These are phyloP conservation scores for Teratosphaeria zuluensis DNA, from an alignment of 2,329 filamentous ascomycete species.

Conservation along the genomic window DNA sequence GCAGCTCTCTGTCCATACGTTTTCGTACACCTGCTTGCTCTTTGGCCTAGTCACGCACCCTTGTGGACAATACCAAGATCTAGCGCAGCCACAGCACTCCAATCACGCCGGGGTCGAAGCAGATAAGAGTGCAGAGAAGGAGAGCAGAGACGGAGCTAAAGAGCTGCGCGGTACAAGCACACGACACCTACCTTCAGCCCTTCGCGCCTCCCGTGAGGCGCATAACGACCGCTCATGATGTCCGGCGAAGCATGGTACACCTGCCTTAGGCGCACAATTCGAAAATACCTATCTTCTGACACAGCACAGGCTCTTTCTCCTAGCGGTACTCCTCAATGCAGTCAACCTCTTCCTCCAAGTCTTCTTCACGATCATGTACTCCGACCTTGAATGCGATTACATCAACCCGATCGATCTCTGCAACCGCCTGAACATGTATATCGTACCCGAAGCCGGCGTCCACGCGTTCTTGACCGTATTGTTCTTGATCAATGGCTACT, in stretches of 20 bases:
- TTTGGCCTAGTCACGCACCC: neutral
- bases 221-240: conserved; percentile 18
- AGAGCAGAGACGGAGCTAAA: neutral
- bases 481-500: conserved; percentile 98
- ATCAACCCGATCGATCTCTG: conserved; percentile 99
- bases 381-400: conserved; percentile 98
- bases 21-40: too few species aligned
- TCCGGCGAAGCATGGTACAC: conserved; percentile 31
- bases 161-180: neutral
- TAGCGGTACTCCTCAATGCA: conserved; percentile 98
- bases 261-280: conserved; percentile 1
- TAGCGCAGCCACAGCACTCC: neutral
- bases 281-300: conserved; percentile 1
- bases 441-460: conserved; percentile 94
- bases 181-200: neutral
- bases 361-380: conserved; percentile 99
- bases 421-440: conserved; percentile 99
- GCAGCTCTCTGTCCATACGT: neutral
- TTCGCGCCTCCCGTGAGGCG: neutral
- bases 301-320: conserved; percentile 69
- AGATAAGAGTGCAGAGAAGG: neutral
- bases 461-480: conserved; percentile 92
- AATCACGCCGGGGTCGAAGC: neutral
- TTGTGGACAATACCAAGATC: neutral
- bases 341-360: conserved; percentile 99